Evolutionary conservation across 306 rosid genomes (phyloP).

Genomic region (Medicago arabica): DNA sequence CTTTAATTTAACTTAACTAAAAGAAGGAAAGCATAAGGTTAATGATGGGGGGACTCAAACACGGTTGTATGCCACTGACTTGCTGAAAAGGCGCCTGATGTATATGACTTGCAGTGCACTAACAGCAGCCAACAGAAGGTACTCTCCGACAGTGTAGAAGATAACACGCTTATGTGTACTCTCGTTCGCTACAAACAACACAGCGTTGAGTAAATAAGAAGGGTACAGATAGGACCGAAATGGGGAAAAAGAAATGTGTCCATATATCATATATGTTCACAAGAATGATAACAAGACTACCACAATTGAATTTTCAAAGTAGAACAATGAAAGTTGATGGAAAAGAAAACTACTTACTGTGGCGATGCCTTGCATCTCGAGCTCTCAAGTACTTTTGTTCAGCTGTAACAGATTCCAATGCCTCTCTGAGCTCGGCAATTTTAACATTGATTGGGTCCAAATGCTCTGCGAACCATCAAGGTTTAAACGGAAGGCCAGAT

Average conservation of each 20-base stretch:
- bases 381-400: slow-evolving; percentile 96
- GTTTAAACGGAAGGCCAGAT: neutral
- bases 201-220: neutral
- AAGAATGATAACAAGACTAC: slow-evolving; percentile 32
- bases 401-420: slow-evolving; percentile 89
- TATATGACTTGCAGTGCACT: slow-evolving; percentile 80
- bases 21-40: slow-evolving; percentile 37
- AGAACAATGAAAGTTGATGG: neutral
- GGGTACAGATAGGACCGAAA: neutral
- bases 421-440: slow-evolving; percentile 98
- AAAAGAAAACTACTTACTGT: slow-evolving; percentile 66
- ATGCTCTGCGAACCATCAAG: slow-evolving; percentile 73
- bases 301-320: neutral
- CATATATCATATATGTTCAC: neutral
- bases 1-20: slow-evolving; percentile 44
- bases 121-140: slow-evolving; percentile 70
- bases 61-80: slow-evolving; percentile 88
- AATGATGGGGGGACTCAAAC: slow-evolving; percentile 58
- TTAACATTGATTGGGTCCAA: slow-evolving; percentile 98
- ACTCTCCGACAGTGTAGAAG: slow-evolving; percentile 81
- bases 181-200: slow-evolving; percentile 72
- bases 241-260: neutral
- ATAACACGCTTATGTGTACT: slow-evolving; percentile 89
- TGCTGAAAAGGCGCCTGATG: slow-evolving; percentile 94
- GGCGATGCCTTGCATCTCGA: slow-evolving; percentile 95